Percentiles rank a stretch among this genome's conserved stretches.
These are phyloP conservation scores for Hawksworthiomyces lignivorus DNA, from an alignment of 2,329 filamentous ascomycete species.

Conservation along the genomic window DNA sequence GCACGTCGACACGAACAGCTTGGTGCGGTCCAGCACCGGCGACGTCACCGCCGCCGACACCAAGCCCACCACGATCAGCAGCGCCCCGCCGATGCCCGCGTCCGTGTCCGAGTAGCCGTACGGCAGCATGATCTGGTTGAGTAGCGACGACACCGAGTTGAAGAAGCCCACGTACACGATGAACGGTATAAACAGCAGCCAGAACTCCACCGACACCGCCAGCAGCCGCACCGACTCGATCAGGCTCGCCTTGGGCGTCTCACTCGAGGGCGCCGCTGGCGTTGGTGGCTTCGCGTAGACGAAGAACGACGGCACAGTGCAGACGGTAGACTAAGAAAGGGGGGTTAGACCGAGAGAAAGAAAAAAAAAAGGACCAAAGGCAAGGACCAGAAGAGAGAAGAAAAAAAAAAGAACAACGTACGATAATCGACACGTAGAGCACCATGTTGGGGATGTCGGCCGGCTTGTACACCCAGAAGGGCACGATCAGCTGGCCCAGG, in stretches of 20 bases:
- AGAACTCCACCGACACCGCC: conserved; percentile 60
- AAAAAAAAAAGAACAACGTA: conserved; percentile 33
- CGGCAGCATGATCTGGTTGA: conserved; percentile 84
- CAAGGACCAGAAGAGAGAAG: background rate
- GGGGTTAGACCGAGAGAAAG: background rate
- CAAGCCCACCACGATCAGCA: conserved; percentile 85
- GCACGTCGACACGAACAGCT: conserved; percentile 67
- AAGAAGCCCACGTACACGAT: conserved; percentile 83
- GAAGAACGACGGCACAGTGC: conserved; percentile 70
- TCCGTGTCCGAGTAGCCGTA: conserved; percentile 79
- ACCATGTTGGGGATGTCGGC: conserved; percentile 71
- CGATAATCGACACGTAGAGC: conserved; percentile 75
- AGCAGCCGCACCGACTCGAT: conserved; percentile 46
- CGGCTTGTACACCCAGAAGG: conserved; percentile 60
- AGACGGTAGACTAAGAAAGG: conserved; percentile 46
- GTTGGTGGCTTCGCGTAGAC: conserved; percentile 70
- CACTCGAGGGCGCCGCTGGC: conserved; percentile 62
- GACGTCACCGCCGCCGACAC: conserved; percentile 66
- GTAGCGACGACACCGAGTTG: conserved; percentile 79
- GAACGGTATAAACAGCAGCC: conserved; percentile 75
- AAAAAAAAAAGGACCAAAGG: conserved; percentile 5
- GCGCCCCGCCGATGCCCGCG: conserved; percentile 80
- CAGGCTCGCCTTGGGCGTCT: conserved; percentile 47
- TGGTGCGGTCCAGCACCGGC: conserved; percentile 78
- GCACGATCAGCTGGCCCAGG: conserved; percentile 77